Base-by-base conservation (phyloP, 1,139 yeast genomes). In the Casaregolazyma suthepensis region DNA sequence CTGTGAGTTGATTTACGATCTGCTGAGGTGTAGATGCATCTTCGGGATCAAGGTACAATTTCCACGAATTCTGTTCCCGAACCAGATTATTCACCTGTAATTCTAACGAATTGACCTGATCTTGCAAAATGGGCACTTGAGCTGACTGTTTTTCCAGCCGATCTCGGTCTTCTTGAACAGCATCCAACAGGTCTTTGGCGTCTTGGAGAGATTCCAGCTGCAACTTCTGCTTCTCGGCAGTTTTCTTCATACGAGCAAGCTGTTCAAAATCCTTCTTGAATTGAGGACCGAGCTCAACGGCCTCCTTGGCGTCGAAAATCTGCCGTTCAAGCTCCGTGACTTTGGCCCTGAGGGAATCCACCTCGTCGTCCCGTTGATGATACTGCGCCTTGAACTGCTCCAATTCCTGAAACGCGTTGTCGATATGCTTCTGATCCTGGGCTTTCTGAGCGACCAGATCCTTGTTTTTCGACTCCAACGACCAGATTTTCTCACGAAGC, bases 241-340 rank as follows among this genome's bases (percentile, higher is more conserved):
- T 77, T 6, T 77, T 72, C 55, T 84, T 86, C 44, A 85, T 66
- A 49, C 80, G 78, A 50, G 77, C 74, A 43, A 84, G 76, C 60
- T 83, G 81, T 45, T 77, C 74, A 52, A 81, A 73, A 55, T 86
- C 80, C 54, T 74, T 83, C 37, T 79, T 74, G 38, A 87, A 75
- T 60, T 84, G 81, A 44, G 73, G 72, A 60, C 81, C 77, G 48
- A 47, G 68, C 56, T 44, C 64, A 59, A 59, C 76, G 74, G 58
- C 69, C 69, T 52, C 69, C 61, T 45, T 63, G 55, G 67, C 31
- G 72, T 65, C 55, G 69, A 61, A 56, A 73, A 49, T 31, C 20
- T 46, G 40, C 1, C 43, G 38, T 29, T 38, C 43, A 70, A 53
- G n/a, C 72, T 57, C 29, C 66, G 20, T 31, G 2, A 48, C 53